Evolutionary conservation across 768 basidiomycete genomes (phyloP).

Genomic region (Leccinum disarticulatum): DNA sequence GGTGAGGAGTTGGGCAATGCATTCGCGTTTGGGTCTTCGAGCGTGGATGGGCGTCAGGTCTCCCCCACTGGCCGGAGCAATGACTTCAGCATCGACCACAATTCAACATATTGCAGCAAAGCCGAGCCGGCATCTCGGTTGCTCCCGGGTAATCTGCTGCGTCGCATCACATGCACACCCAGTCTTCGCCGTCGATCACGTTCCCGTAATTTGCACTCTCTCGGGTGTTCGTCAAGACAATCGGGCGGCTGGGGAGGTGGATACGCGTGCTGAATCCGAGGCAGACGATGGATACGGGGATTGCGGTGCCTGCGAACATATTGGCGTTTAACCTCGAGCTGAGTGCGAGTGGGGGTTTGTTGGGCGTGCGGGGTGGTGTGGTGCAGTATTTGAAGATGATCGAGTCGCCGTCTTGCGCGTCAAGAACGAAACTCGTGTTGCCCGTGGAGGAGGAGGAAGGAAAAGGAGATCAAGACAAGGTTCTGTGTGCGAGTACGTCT

Average conservation of each 20-base stretch:
- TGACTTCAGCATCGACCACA: constrained; percentile 56
- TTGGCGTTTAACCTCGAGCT: constrained; percentile 73
- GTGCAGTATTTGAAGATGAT: constrained; percentile 66
- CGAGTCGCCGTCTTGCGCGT: constrained; percentile 33
- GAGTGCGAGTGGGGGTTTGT: constrained; percentile 57
- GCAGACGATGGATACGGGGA: constrained; percentile 35
- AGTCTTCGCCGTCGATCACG: constrained; percentile 40
- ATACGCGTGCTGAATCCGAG: constrained; percentile 68
- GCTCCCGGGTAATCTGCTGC: constrained; percentile 13
- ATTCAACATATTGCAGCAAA: constrained; percentile 53
- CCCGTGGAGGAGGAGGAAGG: background rate
- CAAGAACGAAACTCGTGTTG: constrained; percentile 4
- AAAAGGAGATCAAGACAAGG: constrained; percentile 6
- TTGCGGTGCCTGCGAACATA: constrained; percentile 44
- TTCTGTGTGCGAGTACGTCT: constrained; percentile 1
- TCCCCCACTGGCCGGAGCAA: constrained; percentile 44
- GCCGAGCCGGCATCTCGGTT: constrained; percentile 35
- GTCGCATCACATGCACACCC: constrained; percentile 17
- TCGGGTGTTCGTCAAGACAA: constrained; percentile 75
- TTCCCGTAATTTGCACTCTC: constrained; percentile 67
- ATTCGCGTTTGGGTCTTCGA: constrained; percentile 34
- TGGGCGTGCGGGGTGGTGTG: constrained; percentile 60
- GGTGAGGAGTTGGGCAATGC: constrained; percentile 46
- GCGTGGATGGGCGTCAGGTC: constrained; percentile 20
- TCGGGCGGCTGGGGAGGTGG: constrained; percentile 81